Evolutionary conservation across 2,329 filamentous ascomycete species (phyloP).

Genomic region (Talaromyces sp.): DNA sequence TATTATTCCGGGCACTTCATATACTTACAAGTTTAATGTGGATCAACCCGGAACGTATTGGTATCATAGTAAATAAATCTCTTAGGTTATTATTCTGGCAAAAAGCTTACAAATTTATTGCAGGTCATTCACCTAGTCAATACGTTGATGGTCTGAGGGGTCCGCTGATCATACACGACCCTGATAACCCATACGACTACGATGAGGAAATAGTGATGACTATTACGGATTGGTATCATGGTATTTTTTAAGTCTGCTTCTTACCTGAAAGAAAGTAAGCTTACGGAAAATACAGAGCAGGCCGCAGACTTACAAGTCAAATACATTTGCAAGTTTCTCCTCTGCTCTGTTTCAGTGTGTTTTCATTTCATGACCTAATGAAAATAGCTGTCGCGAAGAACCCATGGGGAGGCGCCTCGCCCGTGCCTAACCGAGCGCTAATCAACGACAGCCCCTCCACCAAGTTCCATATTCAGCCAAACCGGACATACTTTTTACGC

Average conservation of each 20-base stretch:
- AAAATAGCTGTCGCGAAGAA: conserved; percentile 37
- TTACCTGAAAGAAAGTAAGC: not conserved
- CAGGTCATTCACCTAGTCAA: conserved; percentile 54
- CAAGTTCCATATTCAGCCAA: conserved; percentile 54
- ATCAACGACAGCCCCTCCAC: conserved; percentile 63
- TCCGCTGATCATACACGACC: conserved; percentile 59
- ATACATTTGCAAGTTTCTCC: not conserved
- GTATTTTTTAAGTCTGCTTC: not conserved
- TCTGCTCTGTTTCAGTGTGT: not conserved
- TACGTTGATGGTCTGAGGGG: conserved; percentile 65
- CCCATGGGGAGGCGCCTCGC: conserved; percentile 55
- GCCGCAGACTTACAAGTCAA: conserved; percentile 19
- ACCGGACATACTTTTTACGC: conserved; percentile 67
- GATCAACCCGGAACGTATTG: not conserved
- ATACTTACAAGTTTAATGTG: conserved; percentile 64
- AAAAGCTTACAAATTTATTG: not conserved
- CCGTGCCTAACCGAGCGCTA: conserved; percentile 59
- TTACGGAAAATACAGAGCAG: conserved; percentile 43
- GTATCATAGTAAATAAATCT: not conserved
- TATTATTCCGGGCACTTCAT: conserved; percentile 57
- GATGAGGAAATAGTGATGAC: conserved; percentile 60
- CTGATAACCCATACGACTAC: conserved; percentile 50
- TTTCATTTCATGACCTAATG: conserved; percentile 40
- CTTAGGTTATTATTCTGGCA: no score
- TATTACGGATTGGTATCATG: conserved; percentile 66